Evolutionary conservation across 345 rosid genomes (phyloP).

Genomic region (Nasturtium officinale): DNA sequence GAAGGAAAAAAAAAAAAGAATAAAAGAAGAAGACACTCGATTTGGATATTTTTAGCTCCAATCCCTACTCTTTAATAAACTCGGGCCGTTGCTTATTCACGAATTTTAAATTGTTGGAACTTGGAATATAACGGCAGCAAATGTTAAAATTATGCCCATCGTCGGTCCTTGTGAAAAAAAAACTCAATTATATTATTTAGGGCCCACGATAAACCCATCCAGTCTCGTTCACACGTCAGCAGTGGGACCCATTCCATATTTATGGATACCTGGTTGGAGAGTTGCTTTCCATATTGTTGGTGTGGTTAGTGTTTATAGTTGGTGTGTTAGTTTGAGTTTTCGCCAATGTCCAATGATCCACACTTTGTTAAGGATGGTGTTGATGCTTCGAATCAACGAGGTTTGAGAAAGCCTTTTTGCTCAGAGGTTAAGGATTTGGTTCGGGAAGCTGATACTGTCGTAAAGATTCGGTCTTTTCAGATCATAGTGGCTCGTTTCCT

Average conservation of each 20-base stretch:
- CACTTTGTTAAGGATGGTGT: constrained; percentile 48
- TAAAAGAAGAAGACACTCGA: constrained; percentile 23
- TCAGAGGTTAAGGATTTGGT: constrained; percentile 64
- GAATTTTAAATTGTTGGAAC: constrained; percentile 29
- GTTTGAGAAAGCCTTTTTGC: constrained; percentile 48
- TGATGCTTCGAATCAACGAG: constrained; percentile 43
- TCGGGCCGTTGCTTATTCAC: constrained; percentile 28
- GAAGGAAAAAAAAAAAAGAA: constrained; percentile 34
- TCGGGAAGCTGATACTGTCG: constrained; percentile 59
- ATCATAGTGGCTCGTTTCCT: constrained; percentile 90
- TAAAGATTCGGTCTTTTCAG: constrained; percentile 76
- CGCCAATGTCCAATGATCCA: constrained; percentile 81
- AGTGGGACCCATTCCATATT: constrained; percentile 18
- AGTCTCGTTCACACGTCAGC: constrained; percentile 6
- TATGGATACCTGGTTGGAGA: constrained; percentile 91
- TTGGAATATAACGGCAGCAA: constrained; percentile 14
- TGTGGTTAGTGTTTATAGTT: constrained; percentile 65
- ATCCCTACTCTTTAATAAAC: constrained; percentile 16
- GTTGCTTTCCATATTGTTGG: constrained; percentile 83
- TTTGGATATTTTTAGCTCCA: constrained; percentile 33
- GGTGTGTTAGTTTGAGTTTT: constrained; percentile 66
- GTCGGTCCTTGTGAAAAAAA: neutral
- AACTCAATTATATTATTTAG: neutral
- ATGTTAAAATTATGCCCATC: constrained; percentile 35
- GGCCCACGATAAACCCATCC: constrained; percentile 10